Base-by-base conservation (phyloP, 768 basidiomycete species). In the Mycena chlorophos region DNA sequence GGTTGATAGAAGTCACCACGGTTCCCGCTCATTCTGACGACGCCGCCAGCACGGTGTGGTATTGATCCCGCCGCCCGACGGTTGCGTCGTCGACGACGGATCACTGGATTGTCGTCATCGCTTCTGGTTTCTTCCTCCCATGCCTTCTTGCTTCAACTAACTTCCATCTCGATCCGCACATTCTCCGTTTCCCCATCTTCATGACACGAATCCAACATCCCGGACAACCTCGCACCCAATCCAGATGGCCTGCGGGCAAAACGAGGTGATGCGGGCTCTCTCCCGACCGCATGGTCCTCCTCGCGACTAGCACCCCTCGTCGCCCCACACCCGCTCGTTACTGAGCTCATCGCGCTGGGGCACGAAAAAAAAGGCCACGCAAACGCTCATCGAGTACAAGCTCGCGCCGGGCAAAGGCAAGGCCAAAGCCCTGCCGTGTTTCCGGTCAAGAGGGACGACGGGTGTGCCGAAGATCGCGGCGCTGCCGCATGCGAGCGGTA, bases 361-460 rank as follows among this genome's bases (percentile, higher is more conserved):
- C 5, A 19, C 4, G 16, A 43, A 14, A 49, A 12, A n/a, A 10
- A 34, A 53, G 30, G 16, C 14, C 6, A 34, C 48, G 16, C 20
- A 50, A 8, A 30, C 12, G 16, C 81, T 73, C 49, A 65, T 60
- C 3, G 81, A 82, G 60, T 69, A 72, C 23, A 66, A 58, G 8
- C 65, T 82, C 26, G 61, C 51, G 16, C 71, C 73, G 0, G 78
- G 76, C n/a, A 80, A 82, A 63, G 81, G 68, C 14, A 82, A 72
- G 65, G 74, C 68, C 16, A 83, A 78, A 64, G 55, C 79, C 23
- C 81, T 80, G 1, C 70, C 81, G 48, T 64, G 78, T n/a, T 74
- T 71, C 58, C 80, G 80, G 55, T 82, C 80, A 0, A 80, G 78
- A 19, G 82, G 81, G 37, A 82, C 82, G 1, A 82, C 81, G 2